A percentile compares a stretch with the other conserved stretches of the same genome.
Evolutionary conservation across 1,284 basidiomycete genomes (phyloP).

Genomic region (Megacollybia platyphylla): DNA sequence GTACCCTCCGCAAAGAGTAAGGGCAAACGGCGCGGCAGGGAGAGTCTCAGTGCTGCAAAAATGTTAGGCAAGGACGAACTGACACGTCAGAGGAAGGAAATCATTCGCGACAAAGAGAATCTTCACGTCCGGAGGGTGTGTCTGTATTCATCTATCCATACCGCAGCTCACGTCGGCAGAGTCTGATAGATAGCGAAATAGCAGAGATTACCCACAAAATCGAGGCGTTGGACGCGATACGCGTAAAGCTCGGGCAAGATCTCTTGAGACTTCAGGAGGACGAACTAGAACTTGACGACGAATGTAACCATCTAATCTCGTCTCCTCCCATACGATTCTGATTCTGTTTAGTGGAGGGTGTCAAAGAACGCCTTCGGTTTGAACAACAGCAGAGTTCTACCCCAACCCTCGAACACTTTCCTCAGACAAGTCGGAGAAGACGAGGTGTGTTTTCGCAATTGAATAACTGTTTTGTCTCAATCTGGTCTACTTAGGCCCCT

Average conservation of each 20-base stretch:
- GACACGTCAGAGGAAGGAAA: slow-evolving; percentile 71
- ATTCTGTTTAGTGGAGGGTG: slow-evolving; percentile 59
- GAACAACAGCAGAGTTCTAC: slow-evolving; percentile 31
- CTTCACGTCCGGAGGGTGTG: slow-evolving; percentile 73
- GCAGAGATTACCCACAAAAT: slow-evolving; percentile 83
- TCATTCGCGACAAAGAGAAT: slow-evolving; percentile 81
- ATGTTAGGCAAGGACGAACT: slow-evolving; percentile 75
- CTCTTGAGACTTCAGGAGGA: slow-evolving; percentile 87
- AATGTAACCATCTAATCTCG: slow-evolving; percentile 41
- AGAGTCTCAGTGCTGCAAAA: slow-evolving; percentile 58
- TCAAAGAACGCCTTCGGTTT: slow-evolving; percentile 70
- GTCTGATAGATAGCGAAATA: slow-evolving; percentile 77
- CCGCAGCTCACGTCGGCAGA: slow-evolving; percentile 28
- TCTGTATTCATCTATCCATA: slow-evolving; percentile 11
- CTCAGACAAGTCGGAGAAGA: slow-evolving; percentile 57
- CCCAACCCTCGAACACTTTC: slow-evolving; percentile 30
- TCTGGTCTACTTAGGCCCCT: slow-evolving; percentile 48
- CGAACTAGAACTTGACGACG: slow-evolving; percentile 91
- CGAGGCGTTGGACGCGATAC: slow-evolving; percentile 71
- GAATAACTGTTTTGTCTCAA: slow-evolving; percentile 5
- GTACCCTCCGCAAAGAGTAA: slow-evolving; percentile 36
- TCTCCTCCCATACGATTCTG: slow-evolving; percentile 5
- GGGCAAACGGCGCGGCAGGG: slow-evolving; percentile 46
- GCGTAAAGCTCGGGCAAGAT: slow-evolving; percentile 72
- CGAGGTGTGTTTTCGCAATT: slow-evolving; percentile 37